phyloP scores from a whole-genome alignment of 2,329 filamentous ascomycete species.

The Huntiella abstrusa region DNA sequence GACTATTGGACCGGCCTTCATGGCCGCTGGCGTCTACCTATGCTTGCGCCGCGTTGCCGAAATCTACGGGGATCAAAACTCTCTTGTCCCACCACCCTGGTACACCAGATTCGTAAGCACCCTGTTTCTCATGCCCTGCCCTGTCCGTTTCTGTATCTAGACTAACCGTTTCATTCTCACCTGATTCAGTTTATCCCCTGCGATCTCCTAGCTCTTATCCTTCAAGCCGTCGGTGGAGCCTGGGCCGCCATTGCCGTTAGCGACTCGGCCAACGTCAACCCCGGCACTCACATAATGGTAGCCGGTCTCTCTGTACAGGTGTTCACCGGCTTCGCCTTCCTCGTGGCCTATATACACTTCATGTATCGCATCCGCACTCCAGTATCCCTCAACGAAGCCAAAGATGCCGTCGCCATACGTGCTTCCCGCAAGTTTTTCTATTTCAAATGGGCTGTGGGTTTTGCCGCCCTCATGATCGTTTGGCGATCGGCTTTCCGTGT shows the following conservation, averaged over 20 bases:
- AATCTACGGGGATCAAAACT: conserved; percentile 29
- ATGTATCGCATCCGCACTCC: conserved; percentile 21
- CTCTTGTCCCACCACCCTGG: conserved; percentile 25
- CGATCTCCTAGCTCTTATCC: conserved; percentile 30
- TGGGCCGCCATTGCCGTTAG: conserved; percentile 22
- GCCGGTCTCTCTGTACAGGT: conserved; percentile 34
- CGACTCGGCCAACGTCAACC: conserved; percentile 27
- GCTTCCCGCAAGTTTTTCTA: conserved; percentile 27
- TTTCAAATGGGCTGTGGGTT: conserved; percentile 34
- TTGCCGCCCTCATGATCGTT: conserved; percentile 45
- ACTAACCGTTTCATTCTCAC: conserved; percentile 9
- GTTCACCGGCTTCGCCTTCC: conserved; percentile 27
- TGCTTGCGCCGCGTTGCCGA: conserved; percentile 33
- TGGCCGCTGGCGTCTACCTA: conserved; percentile 45
- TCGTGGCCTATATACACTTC: conserved; percentile 24
- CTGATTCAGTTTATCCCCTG: conserved; percentile 26
- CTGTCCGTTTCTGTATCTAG: conserved; percentile 16
- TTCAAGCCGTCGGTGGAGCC: conserved; percentile 33
- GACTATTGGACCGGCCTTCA: conserved; percentile 45
- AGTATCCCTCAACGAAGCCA: conserved; percentile 22
- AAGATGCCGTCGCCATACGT: conserved; percentile 20
- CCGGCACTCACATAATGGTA: conserved; percentile 47
- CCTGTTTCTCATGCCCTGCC: conserved; percentile 6
- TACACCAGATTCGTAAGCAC: conserved; percentile 27
- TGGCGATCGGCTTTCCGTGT: conserved; percentile 47